Conservation (phyloP, 2,329 filamentous ascomycete genomes). For the Myriangium duriaei region DNA sequence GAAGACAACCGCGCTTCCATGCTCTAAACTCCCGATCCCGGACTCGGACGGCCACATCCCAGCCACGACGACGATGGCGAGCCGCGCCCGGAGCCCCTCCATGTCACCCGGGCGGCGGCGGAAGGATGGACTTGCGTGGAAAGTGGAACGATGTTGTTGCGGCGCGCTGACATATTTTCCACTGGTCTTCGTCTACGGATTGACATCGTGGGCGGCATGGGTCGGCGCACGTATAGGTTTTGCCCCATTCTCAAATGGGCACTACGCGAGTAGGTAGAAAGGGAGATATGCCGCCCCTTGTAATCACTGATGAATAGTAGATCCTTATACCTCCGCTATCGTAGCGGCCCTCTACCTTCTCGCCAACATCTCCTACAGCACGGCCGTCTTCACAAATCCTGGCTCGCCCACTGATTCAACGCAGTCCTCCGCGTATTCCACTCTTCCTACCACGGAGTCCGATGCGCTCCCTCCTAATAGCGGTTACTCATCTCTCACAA, state of each 20-base stretch:
- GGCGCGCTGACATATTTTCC: conserved; percentile 68
- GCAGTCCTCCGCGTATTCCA: conserved; percentile 10
- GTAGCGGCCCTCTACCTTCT: conserved; percentile 63
- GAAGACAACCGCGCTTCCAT: no score
- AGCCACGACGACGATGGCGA: no score
- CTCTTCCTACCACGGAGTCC: conserved; percentile 12
- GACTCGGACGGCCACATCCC: no score
- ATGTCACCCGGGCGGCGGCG: conserved; percentile 22
- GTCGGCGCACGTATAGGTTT: conserved; percentile 65
- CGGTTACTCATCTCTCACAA: conserved; percentile 59
- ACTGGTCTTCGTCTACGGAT: conserved; percentile 73
- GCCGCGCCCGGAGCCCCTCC: no score
- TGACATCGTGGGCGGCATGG: conserved; percentile 92
- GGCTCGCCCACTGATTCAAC: conserved; percentile 45
- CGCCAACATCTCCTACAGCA: conserved; percentile 80
- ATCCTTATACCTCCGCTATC: conserved; percentile 23
- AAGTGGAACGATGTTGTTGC: conserved; percentile 76
- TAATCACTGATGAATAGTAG: conserved; percentile 8
- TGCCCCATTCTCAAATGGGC: conserved; percentile 34
- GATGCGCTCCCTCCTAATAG: background rate
- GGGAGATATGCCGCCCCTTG: background rate
- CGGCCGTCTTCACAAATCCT: conserved; percentile 84
- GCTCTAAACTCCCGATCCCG: no score
- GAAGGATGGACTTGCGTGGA: conserved; percentile 45
- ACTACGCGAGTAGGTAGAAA: conserved; percentile 28